Base-by-base conservation (phyloP, 176 grass and related monocot genomes). In the Cocos nucifera region DNA sequence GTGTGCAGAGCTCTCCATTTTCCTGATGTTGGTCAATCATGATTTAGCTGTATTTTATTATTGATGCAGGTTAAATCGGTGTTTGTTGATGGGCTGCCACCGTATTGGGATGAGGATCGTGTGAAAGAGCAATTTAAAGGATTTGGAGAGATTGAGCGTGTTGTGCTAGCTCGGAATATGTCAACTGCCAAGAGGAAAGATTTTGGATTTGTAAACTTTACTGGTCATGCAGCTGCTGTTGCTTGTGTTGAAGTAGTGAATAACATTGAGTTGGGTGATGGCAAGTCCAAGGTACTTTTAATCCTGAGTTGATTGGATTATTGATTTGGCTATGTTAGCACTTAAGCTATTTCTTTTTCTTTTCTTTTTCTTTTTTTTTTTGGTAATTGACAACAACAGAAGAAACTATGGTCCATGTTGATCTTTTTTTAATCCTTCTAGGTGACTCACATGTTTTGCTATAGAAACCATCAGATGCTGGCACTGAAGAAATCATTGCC, bases 201-300 rank as follows among this genome's bases (percentile, higher is more conserved):
- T 78, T 89, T 89, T 84, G 86, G 86, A 67, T 89, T 89, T 75
- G 86, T 89, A 28, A 89, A 82, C 62, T 89, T 89, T 69, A 77
- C 70, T 4, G 81, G 80, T 16, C 86, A 89, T 53, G 81, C 81
- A 61, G 75, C 70, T 17, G 86, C 86, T 59, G 22, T 89, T 65
- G 39, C 70, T 12, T 89, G 86, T 68, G 75, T 89, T 78, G 80
- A 89, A 35, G 77, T 73, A 51, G 77, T 83, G 51, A 89, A 84
- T 64, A 72, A 70, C 54, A 73, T 63, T 29, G 86, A 83, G 17
- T 30, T 89, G 51, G 55, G 64, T 61, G 85, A 77, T 62, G 77
- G 78, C 59, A 89, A 80, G 69, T 53, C 68, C 51, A 84, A 80
- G 86, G 86, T 89, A 78, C 50, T 12, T 44, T 30, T 55, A 44